Evolutionary conservation across 306 rosid species (phyloP), one percentile per base, ranked within the genome.

Genomic region (Dalbergia oliveri): DNA sequence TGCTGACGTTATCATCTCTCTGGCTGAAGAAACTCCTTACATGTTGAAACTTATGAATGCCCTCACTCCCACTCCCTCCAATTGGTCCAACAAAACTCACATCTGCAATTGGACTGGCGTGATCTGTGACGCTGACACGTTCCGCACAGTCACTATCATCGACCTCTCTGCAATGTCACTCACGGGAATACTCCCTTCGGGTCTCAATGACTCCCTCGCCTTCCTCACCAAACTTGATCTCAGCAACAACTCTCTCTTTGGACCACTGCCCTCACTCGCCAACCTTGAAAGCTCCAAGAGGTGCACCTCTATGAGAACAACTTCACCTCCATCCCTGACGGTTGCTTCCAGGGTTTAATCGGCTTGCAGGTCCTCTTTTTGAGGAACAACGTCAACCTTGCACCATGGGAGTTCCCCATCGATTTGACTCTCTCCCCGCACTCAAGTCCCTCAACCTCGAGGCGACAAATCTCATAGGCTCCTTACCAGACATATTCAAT

Each of bases 231-330:
- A 0, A 4, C 21, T 54, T 18, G 0, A 54, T 16, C 60, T 54
- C 60, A 2, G 0, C 60, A 6, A 54, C 60, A 54, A 54, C 12
- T 5, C 8, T 54, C 60, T 54, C 23, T 15, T 9, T 7, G 21
- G 60, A 3, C 60, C 21, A 15, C n/a, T n/a, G n/a, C n/a, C n/a
- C n/a, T n/a, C n/a, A n/a, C 9, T 54, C 21, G 23, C 60, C 60
- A 54, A 54, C 23, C 60, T 54, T 21, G 0, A 8, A 0, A 6
- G 21, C 60, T 54, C 60, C 21, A 54, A 15, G 19, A 0, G 0
- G 60, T 54, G 91, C 18, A 69, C 88, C 59, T 89, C 33, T 5
- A 0, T 33, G 0, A 9, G 12, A 57, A 57, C 33, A 57, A 57
- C 63, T 57, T 57, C 63, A 18, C 33, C 13, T 9, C 63, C 33